phyloP scores from a whole-genome alignment of 805 yeast species.

The Barnettozyma pratensis region DNA sequence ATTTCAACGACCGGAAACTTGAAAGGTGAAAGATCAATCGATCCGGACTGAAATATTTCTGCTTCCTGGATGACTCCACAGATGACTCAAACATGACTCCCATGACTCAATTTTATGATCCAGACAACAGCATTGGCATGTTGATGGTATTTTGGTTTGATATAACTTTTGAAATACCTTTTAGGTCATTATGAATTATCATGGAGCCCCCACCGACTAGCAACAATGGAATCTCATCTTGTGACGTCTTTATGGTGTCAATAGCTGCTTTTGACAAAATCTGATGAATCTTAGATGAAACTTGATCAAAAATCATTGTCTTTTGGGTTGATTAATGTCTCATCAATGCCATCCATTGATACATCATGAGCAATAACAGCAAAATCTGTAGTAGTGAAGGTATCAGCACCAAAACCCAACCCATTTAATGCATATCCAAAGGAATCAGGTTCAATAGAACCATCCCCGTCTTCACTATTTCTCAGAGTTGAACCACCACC shows the following conservation, averaged over 20 bases:
- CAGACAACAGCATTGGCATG: constrained; percentile 41
- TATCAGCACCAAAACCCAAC: constrained; percentile 38
- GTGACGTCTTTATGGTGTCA: constrained; percentile 41
- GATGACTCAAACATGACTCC: too few species aligned
- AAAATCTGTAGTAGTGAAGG: constrained; percentile 36
- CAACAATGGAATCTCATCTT: constrained; percentile 38
- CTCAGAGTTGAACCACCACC: constrained; percentile 47
- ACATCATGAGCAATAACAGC: constrained; percentile 16
- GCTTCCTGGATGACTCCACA: too few species aligned
- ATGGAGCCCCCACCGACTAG: constrained; percentile 49
- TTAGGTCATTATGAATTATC: constrained; percentile 33
- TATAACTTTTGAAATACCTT: constrained; percentile 38
- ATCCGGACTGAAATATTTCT: too few species aligned
- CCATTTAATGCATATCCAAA: constrained; percentile 29
- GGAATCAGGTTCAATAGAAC: constrained; percentile 44
- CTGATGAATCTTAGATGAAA: constrained; percentile 9
- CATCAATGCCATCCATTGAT: not conserved
- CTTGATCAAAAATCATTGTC: constrained; percentile 2
- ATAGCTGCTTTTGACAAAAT: constrained; percentile 22
- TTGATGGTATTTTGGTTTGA: constrained; percentile 33
- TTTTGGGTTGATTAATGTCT: not conserved
- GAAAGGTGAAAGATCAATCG: too few species aligned
- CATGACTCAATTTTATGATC: too few species aligned
- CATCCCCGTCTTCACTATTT: constrained; percentile 13
- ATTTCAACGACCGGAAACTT: too few species aligned